Evolutionary conservation across 2,329 filamentous ascomycete species (phyloP), one percentile per base, ranked within the genome.

Genomic region (Truncatella angustata): DNA sequence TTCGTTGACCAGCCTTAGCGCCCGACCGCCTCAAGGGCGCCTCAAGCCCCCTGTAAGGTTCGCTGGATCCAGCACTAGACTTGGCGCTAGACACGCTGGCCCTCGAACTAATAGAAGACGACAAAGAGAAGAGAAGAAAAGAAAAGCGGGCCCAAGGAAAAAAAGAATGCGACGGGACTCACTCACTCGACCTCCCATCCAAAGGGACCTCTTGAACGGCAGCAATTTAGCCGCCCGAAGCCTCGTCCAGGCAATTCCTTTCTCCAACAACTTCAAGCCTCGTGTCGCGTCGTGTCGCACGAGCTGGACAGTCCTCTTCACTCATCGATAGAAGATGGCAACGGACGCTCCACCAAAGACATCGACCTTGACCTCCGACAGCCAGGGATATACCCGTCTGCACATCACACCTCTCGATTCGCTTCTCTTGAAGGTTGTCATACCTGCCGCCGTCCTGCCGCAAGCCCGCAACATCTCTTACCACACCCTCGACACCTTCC

Each of bases 361-460:
- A n/a, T n/a, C 28, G 18, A 40, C n/a, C 34, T 50, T 23, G 35
- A 51, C 18, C 28, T 37, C 46, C 30, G 56, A 58, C 51, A 52
- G 56, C 39, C 56, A 57, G 50, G 53, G 62, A 28, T 76, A 73
- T 62, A 75, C 72, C 32, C 82, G 91, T 61, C 81, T 99, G 49
- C 91, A 99, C 72, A 94, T 99, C 62, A 87, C 90, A 14, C 94
- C 94, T 44, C 81, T 99, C 60, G 91, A 86, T 63, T 76, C 87
- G 35, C 82, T 87, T 6, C 81, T 97, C 16, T 76, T 94, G 52
- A 79, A 82, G 51, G 77, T 87, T 45, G 82, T 95, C 54, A 70
- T 99, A 44, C 85, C 90, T 20, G 76, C 86, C 1, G 80, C 86
- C 1, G 66, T 90, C 12, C 81, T 84, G 32, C 77, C 84, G 12